These are phyloP conservation scores for Macrocybe gigantea DNA, from an alignment of 768 basidiomycete species.

Conservation along the genomic window DNA sequence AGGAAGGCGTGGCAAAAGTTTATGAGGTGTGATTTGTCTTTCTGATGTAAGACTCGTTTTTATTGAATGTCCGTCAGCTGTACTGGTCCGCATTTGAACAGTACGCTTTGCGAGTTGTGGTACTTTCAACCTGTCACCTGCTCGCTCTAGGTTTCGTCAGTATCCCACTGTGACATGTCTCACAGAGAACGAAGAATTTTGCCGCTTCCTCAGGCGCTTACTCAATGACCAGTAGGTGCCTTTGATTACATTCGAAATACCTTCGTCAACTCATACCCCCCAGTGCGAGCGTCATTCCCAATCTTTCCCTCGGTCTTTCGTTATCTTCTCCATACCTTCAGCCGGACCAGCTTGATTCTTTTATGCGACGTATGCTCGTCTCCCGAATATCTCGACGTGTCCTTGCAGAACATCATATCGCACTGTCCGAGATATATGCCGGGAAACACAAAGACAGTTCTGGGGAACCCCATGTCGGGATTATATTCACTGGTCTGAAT, in stretches of 20 bases:
- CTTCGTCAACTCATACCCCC: conserved; percentile 2
- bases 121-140: neutral
- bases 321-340: conserved; percentile 76
- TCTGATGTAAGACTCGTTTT: neutral
- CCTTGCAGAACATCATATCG: conserved; percentile 84
- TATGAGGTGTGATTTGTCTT: conserved; percentile 57
- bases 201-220: conserved; percentile 56
- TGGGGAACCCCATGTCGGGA: conserved; percentile 67
- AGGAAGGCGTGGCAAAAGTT: conserved; percentile 76
- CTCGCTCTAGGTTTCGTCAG: conserved; percentile 49
- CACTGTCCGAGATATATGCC: conserved; percentile 58
- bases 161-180: conserved; percentile 70
- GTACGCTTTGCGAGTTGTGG: conserved; percentile 27
- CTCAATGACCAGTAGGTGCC: conserved; percentile 69
- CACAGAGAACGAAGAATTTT: conserved; percentile 75
- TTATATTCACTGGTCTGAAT: conserved; percentile 74
- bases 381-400: conserved; percentile 88
- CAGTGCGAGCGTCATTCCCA: conserved; percentile 78
- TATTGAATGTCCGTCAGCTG: conserved; percentile 39
- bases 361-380: conserved; percentile 88
- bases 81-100: conserved; percentile 88
- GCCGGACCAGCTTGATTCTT: conserved; percentile 76
- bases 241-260: conserved; percentile 5
- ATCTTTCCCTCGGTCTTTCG: conserved; percentile 74
- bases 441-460: conserved; percentile 26